Conservation (phyloP, 495 filamentous ascomycete genomes). For the Aspergillus campestris region DNA sequence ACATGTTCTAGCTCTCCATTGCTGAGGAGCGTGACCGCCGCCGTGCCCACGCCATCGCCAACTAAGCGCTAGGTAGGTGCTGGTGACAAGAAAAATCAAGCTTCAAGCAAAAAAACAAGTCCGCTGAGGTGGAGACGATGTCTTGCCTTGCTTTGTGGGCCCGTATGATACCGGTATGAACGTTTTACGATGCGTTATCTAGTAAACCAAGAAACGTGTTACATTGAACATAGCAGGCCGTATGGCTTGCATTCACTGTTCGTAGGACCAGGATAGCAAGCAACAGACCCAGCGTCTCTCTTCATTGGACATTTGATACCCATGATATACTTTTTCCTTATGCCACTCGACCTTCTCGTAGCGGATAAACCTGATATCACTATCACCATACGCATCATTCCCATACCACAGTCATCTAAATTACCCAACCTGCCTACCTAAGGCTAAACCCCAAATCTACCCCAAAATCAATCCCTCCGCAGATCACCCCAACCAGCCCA, state of each 20-base stretch:
- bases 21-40: conserved; percentile 96
- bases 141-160: conserved; percentile 37
- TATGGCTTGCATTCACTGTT: conserved; percentile 3
- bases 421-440: too few relatives aligned
- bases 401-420: too few relatives aligned
- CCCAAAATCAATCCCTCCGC: too few relatives aligned
- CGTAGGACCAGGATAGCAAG: conserved; percentile 13
- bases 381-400: too few relatives aligned
- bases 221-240: conserved; percentile 5
- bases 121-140: conserved; percentile 25
- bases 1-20: conserved; percentile 62
- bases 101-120: conserved; percentile 18
- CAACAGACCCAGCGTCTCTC: conserved; percentile 20
- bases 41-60: conserved; percentile 68
- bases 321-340: conserved; percentile 17
- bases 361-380: too few relatives aligned
- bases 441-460: too few relatives aligned
- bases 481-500: too few relatives aligned
- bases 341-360: too few relatives aligned
- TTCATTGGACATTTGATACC: conserved; percentile 31
- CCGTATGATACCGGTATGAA: conserved; percentile 27
- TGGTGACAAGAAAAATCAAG: conserved; percentile 19
- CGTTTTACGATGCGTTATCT: conserved; percentile 12
- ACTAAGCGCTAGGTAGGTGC: conserved; percentile 38
- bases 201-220: conserved; percentile 12